phyloP scores from a whole-genome alignment of 1,284 basidiomycete genomes.

The Cutaneotrichosporon arboriforme region DNA sequence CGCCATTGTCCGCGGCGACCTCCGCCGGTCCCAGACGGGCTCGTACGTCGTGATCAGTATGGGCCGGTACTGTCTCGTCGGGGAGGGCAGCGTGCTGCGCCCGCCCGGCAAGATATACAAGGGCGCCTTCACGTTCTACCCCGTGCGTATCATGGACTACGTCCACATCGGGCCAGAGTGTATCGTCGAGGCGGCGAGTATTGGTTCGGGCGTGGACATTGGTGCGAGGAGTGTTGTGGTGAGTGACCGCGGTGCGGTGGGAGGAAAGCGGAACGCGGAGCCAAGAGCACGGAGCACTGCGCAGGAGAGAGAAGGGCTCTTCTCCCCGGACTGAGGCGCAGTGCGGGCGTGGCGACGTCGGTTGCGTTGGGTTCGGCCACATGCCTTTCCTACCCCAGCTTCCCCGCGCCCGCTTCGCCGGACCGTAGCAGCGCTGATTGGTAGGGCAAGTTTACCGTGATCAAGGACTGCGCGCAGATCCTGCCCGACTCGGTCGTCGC shows the following conservation, averaged over 20 bases:
- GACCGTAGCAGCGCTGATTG: background rate
- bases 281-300: background rate
- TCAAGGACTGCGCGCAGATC: conserved; percentile 83
- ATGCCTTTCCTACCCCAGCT: too few species aligned
- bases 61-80: conserved; percentile 86
- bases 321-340: too few species aligned
- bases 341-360: too few species aligned
- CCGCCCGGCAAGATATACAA: conserved; percentile 54
- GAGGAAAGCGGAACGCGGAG: too few species aligned
- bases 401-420: too few species aligned
- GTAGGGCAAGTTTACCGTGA: conserved; percentile 92
- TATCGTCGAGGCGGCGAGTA: conserved; percentile 88
- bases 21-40: conserved; percentile 58
- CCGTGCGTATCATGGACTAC: conserved; percentile 92
- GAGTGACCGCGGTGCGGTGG: conserved; percentile 38
- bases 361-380: too few species aligned
- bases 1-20: conserved; percentile 33
- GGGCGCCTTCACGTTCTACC: conserved; percentile 91
- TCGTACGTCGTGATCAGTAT: conserved; percentile 76
- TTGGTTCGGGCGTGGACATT: conserved; percentile 91
- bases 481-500: conserved; percentile 79
- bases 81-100: conserved; percentile 78
- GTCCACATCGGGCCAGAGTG: conserved; percentile 84
- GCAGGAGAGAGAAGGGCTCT: background rate
- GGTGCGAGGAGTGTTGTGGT: conserved; percentile 93